Base-by-base conservation (phyloP, 106 monocot genomes). In the Narthecium ossifragum region DNA sequence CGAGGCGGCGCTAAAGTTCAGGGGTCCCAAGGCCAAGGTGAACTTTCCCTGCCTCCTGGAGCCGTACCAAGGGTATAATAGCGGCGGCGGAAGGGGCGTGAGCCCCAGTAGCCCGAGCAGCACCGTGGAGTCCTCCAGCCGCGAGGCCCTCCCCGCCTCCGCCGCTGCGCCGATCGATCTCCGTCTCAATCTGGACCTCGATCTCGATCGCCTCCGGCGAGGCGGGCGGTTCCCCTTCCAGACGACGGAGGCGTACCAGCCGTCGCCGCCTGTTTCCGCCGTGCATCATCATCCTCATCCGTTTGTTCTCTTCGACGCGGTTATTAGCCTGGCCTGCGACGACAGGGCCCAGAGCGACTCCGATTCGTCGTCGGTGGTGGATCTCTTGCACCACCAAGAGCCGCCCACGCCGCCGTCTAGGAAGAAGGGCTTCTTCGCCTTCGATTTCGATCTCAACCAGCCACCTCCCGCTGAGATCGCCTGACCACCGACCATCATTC, bases 11-110 rank as follows among this genome's bases (percentile, higher is more conserved):
- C 54, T 27, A 17, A 30, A 54, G 31, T 54, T 54, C 54, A 27
- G 54, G 13, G 54, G 54, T 2, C 2, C 54, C 30, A 54, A 54
- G 31, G 54, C 54, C 31, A 54, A 54, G 54, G 31, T 30, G 29
- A 54, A 54, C 54, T 54, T 54, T 14, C 57, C 57, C 36, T 58
- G 0, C 53, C 53, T 29, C 28, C n/a, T n/a, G n/a, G n/a, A n/a
- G n/a, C n/a, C n/a, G n/a, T n/a, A n/a, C n/a, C n/a, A n/a, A n/a
- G n/a, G n/a, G n/a, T n/a, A n/a, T n/a, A n/a, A n/a, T n/a, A 4
- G 18, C 13, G 4, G 15, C 46, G 18, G 15, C 46, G 46, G 4
- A 8, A n/a, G 8, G 5, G 53, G 11, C 4, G 25, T 29, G 6
- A 12, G 30, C 30, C 27, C 53, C 31, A 12, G 53, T 24, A 54